Percentiles rank a stretch among this genome's conserved stretches.
These are phyloP conservation scores for Picea engelmannii DNA, from an alignment of 83 land plant species.

Conservation along the genomic window DNA sequence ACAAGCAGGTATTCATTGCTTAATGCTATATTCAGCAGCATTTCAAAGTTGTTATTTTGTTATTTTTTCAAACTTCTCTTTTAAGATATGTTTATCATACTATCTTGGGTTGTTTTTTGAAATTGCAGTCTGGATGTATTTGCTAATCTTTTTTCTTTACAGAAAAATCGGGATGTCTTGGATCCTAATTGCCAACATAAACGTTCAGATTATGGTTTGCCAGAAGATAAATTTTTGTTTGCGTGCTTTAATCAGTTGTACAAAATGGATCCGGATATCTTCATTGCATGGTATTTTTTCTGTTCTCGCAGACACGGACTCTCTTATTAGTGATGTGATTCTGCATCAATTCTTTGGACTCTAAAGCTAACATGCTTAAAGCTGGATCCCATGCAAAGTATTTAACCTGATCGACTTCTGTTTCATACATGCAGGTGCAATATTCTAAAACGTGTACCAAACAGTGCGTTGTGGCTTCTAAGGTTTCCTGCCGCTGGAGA, in stretches of 20 bases:
- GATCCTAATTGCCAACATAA: constrained; percentile 76
- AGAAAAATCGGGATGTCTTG: constrained; percentile 95
- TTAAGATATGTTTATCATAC: no score
- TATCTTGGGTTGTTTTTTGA: no score
- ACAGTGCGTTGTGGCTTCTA: constrained; percentile 97
- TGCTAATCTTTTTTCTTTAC: constrained; percentile 15
- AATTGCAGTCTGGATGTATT: not conserved
- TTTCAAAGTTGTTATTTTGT: not conserved
- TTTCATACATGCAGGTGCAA: constrained; percentile 70
- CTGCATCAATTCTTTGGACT: not conserved
- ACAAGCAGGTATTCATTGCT: constrained; percentile 74
- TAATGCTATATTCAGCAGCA: not conserved
- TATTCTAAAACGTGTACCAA: constrained; percentile 93
- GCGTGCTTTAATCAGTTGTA: constrained; percentile 99
- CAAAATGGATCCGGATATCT: constrained; percentile 99
- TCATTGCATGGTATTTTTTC: constrained; percentile 70
- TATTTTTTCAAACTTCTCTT: not conserved
- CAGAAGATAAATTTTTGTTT: constrained; percentile 93
- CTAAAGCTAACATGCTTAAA: not conserved
- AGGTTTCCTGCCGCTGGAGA: constrained; percentile 99
- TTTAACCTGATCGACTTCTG: not conserved
- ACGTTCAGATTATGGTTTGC: constrained; percentile 95
- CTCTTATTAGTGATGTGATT: not conserved
- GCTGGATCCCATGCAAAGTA: not conserved
- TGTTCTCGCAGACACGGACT: not conserved